These are phyloP conservation scores for Thraustochytrium sp. DNA, from an alignment of 352 stramenopile genomes.

Conservation along the genomic window DNA sequence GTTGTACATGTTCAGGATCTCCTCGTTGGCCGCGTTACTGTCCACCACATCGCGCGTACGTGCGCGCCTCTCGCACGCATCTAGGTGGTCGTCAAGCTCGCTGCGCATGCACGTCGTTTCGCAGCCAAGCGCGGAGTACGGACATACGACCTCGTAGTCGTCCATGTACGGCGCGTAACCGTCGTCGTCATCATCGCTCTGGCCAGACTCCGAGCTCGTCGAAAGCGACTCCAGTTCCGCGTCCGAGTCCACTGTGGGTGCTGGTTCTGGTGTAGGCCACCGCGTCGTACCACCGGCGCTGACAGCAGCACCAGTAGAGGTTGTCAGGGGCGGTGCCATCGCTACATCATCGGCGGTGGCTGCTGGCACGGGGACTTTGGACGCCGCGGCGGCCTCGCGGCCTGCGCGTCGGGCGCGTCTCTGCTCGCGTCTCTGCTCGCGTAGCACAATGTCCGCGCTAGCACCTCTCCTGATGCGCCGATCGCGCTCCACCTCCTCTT, in stretches of 20 bases:
- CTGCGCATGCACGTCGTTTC: constrained; percentile 13
- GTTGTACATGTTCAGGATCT: constrained; percentile 20
- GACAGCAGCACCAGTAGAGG: neutral
- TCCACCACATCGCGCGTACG: constrained; percentile 16
- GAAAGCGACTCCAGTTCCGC: too few relatives aligned
- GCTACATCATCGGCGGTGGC: too few relatives aligned
- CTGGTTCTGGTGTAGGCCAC: too few relatives aligned
- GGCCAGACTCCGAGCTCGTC: neutral
- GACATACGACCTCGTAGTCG: constrained; percentile 47
- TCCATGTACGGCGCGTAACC: constrained; percentile 6
- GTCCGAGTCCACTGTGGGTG: too few relatives aligned
- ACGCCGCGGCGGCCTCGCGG: neutral
- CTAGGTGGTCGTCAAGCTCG: constrained; percentile 27
- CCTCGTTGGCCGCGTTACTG: neutral
- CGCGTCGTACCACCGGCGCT: too few relatives aligned
- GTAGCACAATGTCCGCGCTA: constrained; percentile 13
- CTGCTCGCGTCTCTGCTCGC: neutral
- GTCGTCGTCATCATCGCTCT: neutral
- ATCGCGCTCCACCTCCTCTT: constrained; percentile 24
- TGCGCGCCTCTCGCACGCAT: neutral
- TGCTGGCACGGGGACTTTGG: too few relatives aligned
- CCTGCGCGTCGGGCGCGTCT: neutral
- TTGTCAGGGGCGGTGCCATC: too few relatives aligned
- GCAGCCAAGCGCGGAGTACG: constrained; percentile 45
- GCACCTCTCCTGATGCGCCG: constrained; percentile 31